Conservation (phyloP, 1,139 yeast genomes). For the Kodamaea ohmeri region DNA sequence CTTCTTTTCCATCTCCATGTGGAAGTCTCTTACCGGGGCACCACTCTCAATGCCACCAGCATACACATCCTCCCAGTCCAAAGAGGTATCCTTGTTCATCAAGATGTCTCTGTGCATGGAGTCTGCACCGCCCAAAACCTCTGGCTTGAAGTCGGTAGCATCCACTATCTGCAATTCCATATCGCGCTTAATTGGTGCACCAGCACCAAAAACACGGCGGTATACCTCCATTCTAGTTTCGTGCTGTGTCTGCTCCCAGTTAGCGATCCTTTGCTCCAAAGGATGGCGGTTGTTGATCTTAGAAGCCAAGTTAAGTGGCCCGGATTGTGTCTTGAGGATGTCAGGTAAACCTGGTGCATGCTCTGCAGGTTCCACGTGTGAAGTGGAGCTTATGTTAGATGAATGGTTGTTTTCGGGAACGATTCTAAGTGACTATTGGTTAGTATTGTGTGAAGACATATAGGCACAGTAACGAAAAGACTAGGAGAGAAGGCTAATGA, state of each 20-base stretch:
- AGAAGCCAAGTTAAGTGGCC: constrained; percentile 62
- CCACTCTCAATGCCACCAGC: constrained; percentile 48
- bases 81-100: constrained; percentile 64
- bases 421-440: constrained; percentile 38
- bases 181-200: constrained; percentile 86
- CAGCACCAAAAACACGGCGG: constrained; percentile 85
- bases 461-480: not conserved
- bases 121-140: constrained; percentile 52
- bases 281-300: constrained; percentile 85
- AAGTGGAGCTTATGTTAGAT: constrained; percentile 44
- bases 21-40: constrained; percentile 49
- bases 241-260: constrained; percentile 80
- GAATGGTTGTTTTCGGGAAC: constrained; percentile 46
- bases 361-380: constrained; percentile 52
- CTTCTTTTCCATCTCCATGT: constrained; percentile 54
- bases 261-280: constrained; percentile 65
- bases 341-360: constrained; percentile 65
- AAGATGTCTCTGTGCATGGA: constrained; percentile 74
- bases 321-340: constrained; percentile 53
- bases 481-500: too few relatives aligned
- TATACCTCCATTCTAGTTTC: constrained; percentile 72
- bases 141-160: constrained; percentile 70
- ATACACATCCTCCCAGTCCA: constrained; percentile 96
- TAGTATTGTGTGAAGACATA: not conserved
- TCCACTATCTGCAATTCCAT: constrained; percentile 82